Percentiles rank a stretch among this genome's conserved stretches.
Evolutionary conservation across 805 yeast genomes (phyloP).

Genomic region (Hanseniaspora taiwanica): DNA sequence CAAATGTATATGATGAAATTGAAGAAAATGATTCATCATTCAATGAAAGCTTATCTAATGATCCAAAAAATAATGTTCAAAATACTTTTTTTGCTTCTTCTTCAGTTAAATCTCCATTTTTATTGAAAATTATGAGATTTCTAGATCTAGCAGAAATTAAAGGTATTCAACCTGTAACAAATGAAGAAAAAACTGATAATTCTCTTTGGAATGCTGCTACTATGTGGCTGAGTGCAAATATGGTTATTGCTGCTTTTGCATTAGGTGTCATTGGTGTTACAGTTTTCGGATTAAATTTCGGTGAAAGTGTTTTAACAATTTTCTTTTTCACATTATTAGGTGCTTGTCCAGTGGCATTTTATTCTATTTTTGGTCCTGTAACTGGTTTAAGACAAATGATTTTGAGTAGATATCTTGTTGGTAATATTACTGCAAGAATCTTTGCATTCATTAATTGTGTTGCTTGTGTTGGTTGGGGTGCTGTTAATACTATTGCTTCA

Average conservation of each 20-base stretch:
- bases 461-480: slow-evolving; percentile 92
- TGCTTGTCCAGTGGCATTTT: slow-evolving; percentile 63
- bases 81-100: slow-evolving; percentile 8
- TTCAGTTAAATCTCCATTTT: slow-evolving; percentile 5
- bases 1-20: neutral
- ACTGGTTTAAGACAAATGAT: slow-evolving; percentile 84
- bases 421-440: slow-evolving; percentile 61
- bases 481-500: slow-evolving; percentile 78
- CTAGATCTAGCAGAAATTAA: slow-evolving; percentile 40
- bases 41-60: neutral
- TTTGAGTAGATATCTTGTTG: slow-evolving; percentile 62
- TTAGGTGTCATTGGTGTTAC: slow-evolving; percentile 61
- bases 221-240: slow-evolving; percentile 86
- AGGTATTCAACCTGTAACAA: slow-evolving; percentile 73
- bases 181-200: slow-evolving; percentile 58
- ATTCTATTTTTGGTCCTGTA: slow-evolving; percentile 70
- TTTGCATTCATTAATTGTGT: slow-evolving; percentile 65
- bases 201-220: slow-evolving; percentile 59
- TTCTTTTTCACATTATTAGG: slow-evolving; percentile 68
- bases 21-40: neutral
- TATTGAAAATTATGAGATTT: slow-evolving; percentile 12
- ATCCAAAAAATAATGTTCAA: slow-evolving; percentile 7
- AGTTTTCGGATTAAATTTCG: slow-evolving; percentile 54
- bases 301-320: slow-evolving; percentile 54
- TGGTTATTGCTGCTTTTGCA: slow-evolving; percentile 74